Base-by-base conservation (phyloP, 176 grass and related monocot genomes). In the Carex kokanica region DNA sequence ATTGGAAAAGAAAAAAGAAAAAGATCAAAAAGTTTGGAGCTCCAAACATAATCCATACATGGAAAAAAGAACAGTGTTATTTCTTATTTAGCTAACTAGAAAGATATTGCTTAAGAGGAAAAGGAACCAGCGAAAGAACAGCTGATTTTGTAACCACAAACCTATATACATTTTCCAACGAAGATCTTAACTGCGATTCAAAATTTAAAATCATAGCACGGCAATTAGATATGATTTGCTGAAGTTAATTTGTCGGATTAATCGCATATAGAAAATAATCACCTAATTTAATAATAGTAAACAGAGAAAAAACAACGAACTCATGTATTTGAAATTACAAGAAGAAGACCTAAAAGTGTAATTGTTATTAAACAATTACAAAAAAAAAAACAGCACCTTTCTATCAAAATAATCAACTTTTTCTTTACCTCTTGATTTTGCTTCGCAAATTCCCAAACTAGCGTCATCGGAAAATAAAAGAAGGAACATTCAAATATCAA, bases 251-350 rank as follows among this genome's bases (percentile, higher is more conserved):
- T 32, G 29, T 7, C 14, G 38, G 41, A 73, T 73, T 23, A 49
- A 24, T 73, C 20, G 41, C 43, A 24, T 23, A 49, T 24, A 49
- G 0, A 49, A 18, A 49, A 51, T 49, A 23, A 73, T 1, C 69
- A 24, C 69, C 69, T 73, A 49, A 73, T 73, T 73, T 25, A 24
- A 69, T 32, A 68, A 68, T 32, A 68, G 64, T 36, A 68, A 68
- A 68, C 31, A 18, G 31, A 38, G 1, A 68, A 32, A 60, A 68
- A 68, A 8, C 31, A 69, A n/a, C 32, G 32, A 69, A 3, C 16
- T 1, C 6, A 40, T 38, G 9, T 69, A 8, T 69, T 69, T 40
- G 32, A 69, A 69, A 69, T 69, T 10, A 69, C 31, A 69, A 69
- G 65, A 69, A 69, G 8, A 17, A 17, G 32, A 69, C 16, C 6